phyloP scores from a whole-genome alignment of 108 stramenopile genomes.

The Conticribra guillardii region DNA sequence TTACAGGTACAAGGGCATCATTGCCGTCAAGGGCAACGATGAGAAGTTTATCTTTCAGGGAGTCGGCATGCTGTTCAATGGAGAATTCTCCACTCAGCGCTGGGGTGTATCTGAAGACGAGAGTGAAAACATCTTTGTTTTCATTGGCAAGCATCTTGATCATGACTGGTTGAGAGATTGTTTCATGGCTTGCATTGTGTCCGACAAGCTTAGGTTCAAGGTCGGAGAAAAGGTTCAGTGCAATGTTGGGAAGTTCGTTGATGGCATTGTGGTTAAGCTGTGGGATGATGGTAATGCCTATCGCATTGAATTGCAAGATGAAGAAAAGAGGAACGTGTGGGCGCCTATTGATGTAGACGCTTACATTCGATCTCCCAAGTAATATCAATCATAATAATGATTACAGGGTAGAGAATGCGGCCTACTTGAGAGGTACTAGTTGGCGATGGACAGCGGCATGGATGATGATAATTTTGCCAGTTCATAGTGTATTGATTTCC shows the following conservation, averaged over 20 bases:
- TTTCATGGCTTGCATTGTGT: slow-evolving; percentile 72
- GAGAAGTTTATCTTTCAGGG: slow-evolving; percentile 95
- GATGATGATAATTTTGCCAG: no score
- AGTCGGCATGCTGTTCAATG: slow-evolving; percentile 89
- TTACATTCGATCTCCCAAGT: slow-evolving; percentile 61
- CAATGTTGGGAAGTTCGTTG: slow-evolving; percentile 59
- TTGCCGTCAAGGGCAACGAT: slow-evolving; percentile 84
- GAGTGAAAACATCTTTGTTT: slow-evolving; percentile 80
- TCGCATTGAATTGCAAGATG: slow-evolving; percentile 64
- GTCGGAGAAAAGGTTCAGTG: slow-evolving; percentile 67
- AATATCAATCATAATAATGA: no score
- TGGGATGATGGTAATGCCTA: slow-evolving; percentile 92
- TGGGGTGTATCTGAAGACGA: slow-evolving; percentile 61
- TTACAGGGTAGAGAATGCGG: no score
- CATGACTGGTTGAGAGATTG: slow-evolving; percentile 56
- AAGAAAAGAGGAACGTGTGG: slow-evolving; percentile 65
- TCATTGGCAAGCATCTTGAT: slow-evolving; percentile 91
- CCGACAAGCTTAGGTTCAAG: slow-evolving; percentile 60
- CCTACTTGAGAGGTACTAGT: no score
- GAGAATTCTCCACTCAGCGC: slow-evolving; percentile 41
- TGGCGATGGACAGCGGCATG: no score
- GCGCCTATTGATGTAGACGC: slow-evolving; percentile 81
- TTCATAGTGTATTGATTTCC: no score
- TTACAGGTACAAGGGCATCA: slow-evolving; percentile 93
- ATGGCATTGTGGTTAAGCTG: slow-evolving; percentile 58